Conservation (phyloP, 495 filamentous ascomycete genomes). For the Lasiosphaeris hirsuta region DNA sequence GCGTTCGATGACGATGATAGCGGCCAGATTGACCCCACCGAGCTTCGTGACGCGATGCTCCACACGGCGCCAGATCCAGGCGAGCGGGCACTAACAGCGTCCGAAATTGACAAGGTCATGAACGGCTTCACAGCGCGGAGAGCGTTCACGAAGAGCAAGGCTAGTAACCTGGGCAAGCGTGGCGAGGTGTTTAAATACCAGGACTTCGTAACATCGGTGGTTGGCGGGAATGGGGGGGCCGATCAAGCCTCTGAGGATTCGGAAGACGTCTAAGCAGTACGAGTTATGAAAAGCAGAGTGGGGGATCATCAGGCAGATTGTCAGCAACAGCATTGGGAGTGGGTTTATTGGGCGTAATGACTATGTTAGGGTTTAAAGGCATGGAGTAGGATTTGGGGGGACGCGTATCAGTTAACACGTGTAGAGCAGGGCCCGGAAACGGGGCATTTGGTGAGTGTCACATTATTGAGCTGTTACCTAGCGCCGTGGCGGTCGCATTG, state of each 20-base stretch:
- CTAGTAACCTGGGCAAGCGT: slow-evolving; percentile 43
- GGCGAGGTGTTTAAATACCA: slow-evolving; percentile 77
- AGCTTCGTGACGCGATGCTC: slow-evolving; percentile 77
- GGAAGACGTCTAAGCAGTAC: slow-evolving; percentile 17
- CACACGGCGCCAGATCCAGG: slow-evolving; percentile 75
- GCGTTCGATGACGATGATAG: slow-evolving; percentile 96
- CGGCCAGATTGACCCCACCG: slow-evolving; percentile 80
- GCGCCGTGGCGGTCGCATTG: slow-evolving; percentile 9
- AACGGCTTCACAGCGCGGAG: slow-evolving; percentile 78
- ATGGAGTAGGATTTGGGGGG: background rate
- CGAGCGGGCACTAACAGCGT: slow-evolving; percentile 60
- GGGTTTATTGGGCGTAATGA: background rate
- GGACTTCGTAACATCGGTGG: slow-evolving; percentile 68
- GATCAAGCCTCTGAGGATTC: slow-evolving; percentile 34
- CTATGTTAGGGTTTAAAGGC: slow-evolving; percentile 1
- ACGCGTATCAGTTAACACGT: background rate
- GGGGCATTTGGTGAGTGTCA: slow-evolving; percentile 6
- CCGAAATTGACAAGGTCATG: slow-evolving; percentile 79
- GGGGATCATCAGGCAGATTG: too few relatives aligned
- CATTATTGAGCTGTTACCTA: background rate
- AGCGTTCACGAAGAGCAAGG: slow-evolving; percentile 62
- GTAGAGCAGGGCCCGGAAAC: background rate
- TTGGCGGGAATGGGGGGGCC: slow-evolving; percentile 40
- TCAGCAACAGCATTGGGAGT: too few relatives aligned
- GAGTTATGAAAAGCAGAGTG: background rate